phyloP scores from a whole-genome alignment of 768 basidiomycete genomes.

The Nevesoporus exiguus region DNA sequence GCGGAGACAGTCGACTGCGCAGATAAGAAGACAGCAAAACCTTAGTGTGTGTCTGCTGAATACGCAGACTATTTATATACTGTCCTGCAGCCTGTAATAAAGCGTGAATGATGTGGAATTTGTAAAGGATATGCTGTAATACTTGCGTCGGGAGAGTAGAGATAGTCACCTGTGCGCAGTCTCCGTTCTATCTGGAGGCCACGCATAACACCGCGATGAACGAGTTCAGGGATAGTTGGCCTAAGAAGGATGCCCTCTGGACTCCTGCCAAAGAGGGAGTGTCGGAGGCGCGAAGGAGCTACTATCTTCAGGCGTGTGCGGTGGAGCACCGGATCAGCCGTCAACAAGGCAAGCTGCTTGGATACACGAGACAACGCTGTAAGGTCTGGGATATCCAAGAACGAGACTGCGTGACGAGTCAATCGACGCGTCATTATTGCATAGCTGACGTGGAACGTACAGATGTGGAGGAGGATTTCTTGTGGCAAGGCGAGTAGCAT shows the following conservation, averaged over 20 bases:
- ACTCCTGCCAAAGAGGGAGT: slow-evolving; percentile 59
- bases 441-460: slow-evolving; percentile 33
- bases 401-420: slow-evolving; percentile 47
- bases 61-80: slow-evolving; percentile 55
- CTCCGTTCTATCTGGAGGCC: slow-evolving; percentile 63
- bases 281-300: slow-evolving; percentile 63
- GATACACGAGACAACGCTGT: slow-evolving; percentile 47
- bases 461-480: slow-evolving; percentile 57
- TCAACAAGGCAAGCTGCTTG: slow-evolving; percentile 46
- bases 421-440: not conserved
- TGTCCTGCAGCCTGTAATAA: slow-evolving; percentile 56
- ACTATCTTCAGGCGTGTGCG: slow-evolving; percentile 56
- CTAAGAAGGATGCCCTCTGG: slow-evolving; percentile 54
- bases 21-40: slow-evolving; percentile 53
- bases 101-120: slow-evolving; percentile 5
- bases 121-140: not conserved
- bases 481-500: slow-evolving; percentile 43
- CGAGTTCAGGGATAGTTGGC: slow-evolving; percentile 63
- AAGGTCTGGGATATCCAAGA: slow-evolving; percentile 72
- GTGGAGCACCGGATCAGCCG: slow-evolving; percentile 63
- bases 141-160: slow-evolving; percentile 57
- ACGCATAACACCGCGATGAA: slow-evolving; percentile 66
- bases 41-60: slow-evolving; percentile 53
- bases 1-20: slow-evolving; percentile 41
- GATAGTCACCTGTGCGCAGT: slow-evolving; percentile 64